Evolutionary conservation across 805 yeast species (phyloP).

Genomic region (Candida mattraensis): DNA sequence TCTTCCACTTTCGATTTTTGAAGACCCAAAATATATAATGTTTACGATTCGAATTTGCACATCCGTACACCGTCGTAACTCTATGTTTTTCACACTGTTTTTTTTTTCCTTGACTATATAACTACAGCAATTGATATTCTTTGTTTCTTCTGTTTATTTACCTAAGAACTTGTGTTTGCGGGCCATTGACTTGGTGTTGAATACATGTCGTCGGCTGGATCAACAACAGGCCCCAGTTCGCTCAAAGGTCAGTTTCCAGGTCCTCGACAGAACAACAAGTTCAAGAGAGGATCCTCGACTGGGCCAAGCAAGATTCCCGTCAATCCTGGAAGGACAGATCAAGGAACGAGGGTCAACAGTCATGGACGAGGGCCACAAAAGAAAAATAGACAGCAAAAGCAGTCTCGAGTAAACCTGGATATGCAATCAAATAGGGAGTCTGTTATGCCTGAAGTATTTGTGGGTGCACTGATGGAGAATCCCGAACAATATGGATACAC

Average conservation of each 20-base stretch:
- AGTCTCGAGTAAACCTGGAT: constrained; percentile 5
- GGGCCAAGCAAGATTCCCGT: constrained; percentile 3
- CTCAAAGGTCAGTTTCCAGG: too few relatives aligned
- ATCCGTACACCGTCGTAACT: constrained; percentile 9
- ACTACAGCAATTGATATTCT: too few relatives aligned
- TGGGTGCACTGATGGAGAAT: constrained; percentile 30
- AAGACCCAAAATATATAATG: constrained; percentile 2
- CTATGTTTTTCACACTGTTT: too few relatives aligned
- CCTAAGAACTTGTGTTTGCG: too few relatives aligned
- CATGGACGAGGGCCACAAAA: constrained; percentile 8
- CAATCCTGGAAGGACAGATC: constrained; percentile 9
- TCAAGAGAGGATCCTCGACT: constrained; percentile 3
- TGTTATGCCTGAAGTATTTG: constrained; percentile 12
- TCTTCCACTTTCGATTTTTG: constrained; percentile 20
- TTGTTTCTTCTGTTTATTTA: too few relatives aligned
- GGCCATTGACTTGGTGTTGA: too few relatives aligned
- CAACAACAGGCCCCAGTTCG: too few relatives aligned
- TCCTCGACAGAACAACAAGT: too few relatives aligned
- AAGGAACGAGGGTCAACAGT: background rate
- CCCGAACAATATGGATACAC: constrained; percentile 33
- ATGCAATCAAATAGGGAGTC: background rate
- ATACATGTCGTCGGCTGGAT: too few relatives aligned
- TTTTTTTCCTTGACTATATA: too few relatives aligned
- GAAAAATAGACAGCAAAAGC: constrained; percentile 3
- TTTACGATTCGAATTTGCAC: background rate